Evolutionary conservation across 2,329 filamentous ascomycete species (phyloP).

Genomic region (Aspergillus transmontanensis): DNA sequence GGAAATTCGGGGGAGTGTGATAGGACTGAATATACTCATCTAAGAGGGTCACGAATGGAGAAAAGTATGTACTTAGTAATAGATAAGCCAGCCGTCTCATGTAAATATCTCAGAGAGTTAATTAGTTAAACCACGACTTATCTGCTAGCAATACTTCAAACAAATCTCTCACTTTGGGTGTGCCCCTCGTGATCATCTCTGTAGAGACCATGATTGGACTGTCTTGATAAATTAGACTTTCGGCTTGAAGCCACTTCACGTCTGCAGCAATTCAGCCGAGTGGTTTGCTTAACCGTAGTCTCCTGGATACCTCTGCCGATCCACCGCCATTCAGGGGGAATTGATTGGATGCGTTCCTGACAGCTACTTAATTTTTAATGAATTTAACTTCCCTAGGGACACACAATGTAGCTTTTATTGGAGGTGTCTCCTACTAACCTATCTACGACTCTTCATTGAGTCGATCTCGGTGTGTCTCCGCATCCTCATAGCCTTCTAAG

Average conservation of each 20-base stretch:
- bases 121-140: background rate
- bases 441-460: background rate
- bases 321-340: background rate
- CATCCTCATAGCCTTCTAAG: background rate
- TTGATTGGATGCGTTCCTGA: conserved; percentile 2
- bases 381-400: background rate
- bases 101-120: background rate
- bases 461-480: background rate
- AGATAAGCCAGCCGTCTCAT: background rate
- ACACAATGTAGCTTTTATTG: background rate
- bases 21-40: no score
- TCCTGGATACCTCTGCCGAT: background rate
- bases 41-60: background rate
- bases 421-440: background rate
- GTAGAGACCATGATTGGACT: background rate
- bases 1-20: background rate
- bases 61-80: background rate
- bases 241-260: background rate
- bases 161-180: background rate
- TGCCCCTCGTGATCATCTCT: conserved; percentile 3
- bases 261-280: conserved; percentile 1
- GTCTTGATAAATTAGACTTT: background rate
- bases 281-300: background rate
- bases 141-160: background rate
- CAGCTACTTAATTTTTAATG: background rate